Conservation (phyloP, 2,329 filamentous ascomycete genomes). For the Fusarium sp. region DNA sequence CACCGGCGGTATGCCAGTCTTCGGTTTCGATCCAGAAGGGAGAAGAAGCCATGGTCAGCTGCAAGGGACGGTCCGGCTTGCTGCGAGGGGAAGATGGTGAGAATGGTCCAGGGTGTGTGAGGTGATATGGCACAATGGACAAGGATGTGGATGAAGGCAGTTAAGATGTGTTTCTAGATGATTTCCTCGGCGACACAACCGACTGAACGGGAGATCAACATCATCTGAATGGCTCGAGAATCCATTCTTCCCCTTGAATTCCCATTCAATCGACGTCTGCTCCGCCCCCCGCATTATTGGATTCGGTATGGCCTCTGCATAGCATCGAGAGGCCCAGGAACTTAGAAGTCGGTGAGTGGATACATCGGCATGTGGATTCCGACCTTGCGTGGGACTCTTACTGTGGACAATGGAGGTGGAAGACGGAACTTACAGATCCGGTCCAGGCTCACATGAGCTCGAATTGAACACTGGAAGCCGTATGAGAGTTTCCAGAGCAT, state of each 20-base stretch:
- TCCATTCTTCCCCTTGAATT: background rate
- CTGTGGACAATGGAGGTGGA: background rate
- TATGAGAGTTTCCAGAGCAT: background rate
- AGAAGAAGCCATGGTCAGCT: background rate
- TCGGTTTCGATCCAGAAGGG: constrained; percentile 41
- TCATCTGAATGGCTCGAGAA: background rate
- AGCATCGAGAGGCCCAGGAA: background rate
- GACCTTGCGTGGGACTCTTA: background rate
- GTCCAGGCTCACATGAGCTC: background rate
- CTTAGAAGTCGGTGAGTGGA: background rate
- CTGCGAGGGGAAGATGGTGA: background rate
- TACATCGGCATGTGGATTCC: background rate
- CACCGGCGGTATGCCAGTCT: constrained; percentile 45
- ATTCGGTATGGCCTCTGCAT: too few relatives aligned
- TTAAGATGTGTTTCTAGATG: background rate
- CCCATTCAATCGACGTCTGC: background rate
- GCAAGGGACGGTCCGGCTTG: fast-evolving
- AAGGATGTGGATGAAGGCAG: background rate
- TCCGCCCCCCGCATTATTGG: background rate
- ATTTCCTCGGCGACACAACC: background rate
- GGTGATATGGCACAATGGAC: background rate
- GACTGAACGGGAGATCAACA: background rate
- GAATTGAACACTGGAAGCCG: background rate
- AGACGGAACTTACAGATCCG: background rate
- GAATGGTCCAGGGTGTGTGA: background rate